phyloP scores from a whole-genome alignment of 2,329 filamentous ascomycete species.

The Colletotrichum viniferum region DNA sequence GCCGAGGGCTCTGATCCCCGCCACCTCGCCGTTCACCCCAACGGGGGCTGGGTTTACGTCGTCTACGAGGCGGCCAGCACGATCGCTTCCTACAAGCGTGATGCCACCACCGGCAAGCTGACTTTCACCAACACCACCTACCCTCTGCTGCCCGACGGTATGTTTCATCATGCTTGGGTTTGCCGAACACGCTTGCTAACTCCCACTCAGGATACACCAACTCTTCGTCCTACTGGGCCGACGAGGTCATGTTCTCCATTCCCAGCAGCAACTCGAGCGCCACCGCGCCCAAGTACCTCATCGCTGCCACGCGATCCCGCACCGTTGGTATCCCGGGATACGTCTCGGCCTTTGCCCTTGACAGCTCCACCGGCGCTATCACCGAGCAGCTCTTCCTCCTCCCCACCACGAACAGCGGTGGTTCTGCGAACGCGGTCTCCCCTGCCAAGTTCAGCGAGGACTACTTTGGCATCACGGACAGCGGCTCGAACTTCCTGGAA shows the following conservation, averaged over 20 bases:
- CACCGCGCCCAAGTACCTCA: background rate
- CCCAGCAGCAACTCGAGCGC: background rate
- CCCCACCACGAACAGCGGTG: constrained; percentile 35
- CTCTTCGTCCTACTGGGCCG: constrained; percentile 9
- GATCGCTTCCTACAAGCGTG: constrained; percentile 28
- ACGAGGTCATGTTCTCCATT: constrained; percentile 7
- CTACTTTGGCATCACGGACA: constrained; percentile 37
- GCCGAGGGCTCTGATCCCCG: constrained; percentile 26
- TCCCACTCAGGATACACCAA: background rate
- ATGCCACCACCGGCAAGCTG: constrained; percentile 7
- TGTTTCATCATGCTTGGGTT: background rate
- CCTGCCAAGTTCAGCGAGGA: constrained; percentile 35
- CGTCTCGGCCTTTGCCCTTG: constrained; percentile 35
- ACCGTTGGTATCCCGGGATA: constrained; percentile 30
- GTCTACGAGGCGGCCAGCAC: constrained; percentile 29
- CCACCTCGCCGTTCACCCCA: constrained; percentile 31
- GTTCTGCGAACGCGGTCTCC: constrained; percentile 37
- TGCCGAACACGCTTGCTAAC: background rate
- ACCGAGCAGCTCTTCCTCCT: constrained; percentile 31
- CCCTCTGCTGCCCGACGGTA: constrained; percentile 19
- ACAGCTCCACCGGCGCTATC: constrained; percentile 29
- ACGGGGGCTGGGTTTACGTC: constrained; percentile 30
- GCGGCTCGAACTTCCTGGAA: constrained; percentile 36
- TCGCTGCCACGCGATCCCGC: constrained; percentile 12
- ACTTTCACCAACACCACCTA: constrained; percentile 14